These are phyloP conservation scores for Saksenaea oblongispora DNA, from an alignment of 371 early-diverging fungal genomes.

Conservation along the genomic window DNA sequence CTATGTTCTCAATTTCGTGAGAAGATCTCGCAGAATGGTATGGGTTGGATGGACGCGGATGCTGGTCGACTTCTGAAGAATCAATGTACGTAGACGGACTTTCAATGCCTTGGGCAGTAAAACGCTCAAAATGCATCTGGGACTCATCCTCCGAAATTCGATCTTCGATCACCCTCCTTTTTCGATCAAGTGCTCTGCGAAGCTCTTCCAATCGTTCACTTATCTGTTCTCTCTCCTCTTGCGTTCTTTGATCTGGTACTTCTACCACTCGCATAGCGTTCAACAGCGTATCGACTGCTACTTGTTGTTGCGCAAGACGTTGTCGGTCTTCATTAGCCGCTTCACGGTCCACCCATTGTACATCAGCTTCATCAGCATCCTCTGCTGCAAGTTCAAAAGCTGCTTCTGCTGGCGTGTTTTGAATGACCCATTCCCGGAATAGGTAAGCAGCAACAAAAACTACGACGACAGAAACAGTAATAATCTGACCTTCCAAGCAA, in stretches of 20 bases:
- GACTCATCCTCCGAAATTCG: neutral
- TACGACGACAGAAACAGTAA: conserved; percentile 74
- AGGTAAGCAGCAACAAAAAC: conserved; percentile 78
- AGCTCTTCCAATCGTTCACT: conserved; percentile 12
- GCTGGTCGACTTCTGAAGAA: neutral
- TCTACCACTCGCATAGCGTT: conserved; percentile 9
- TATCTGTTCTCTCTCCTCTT: conserved; percentile 9
- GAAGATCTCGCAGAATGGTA: neutral
- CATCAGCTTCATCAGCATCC: conserved; percentile 17
- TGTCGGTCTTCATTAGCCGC: neutral
- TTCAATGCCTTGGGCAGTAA: neutral
- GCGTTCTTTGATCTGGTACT: neutral
- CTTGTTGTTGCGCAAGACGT: conserved; percentile 11
- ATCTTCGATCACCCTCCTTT: neutral
- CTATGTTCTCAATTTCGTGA: neutral
- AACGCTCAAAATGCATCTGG: neutral
- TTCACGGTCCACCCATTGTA: conserved; percentile 4
- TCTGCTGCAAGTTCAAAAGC: conserved; percentile 23
- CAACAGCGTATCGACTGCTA: conserved; percentile 12
- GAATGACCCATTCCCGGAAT: conserved; percentile 86
- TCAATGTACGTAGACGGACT: neutral
- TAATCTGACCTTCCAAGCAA: conserved; percentile 87
- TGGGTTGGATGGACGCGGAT: conserved; percentile 15
- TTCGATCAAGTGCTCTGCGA: conserved; percentile 10
- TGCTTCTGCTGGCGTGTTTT: conserved; percentile 64